Evolutionary conservation across 2,329 filamentous ascomycete species (phyloP).

Genomic region (Penicillium sp.): DNA sequence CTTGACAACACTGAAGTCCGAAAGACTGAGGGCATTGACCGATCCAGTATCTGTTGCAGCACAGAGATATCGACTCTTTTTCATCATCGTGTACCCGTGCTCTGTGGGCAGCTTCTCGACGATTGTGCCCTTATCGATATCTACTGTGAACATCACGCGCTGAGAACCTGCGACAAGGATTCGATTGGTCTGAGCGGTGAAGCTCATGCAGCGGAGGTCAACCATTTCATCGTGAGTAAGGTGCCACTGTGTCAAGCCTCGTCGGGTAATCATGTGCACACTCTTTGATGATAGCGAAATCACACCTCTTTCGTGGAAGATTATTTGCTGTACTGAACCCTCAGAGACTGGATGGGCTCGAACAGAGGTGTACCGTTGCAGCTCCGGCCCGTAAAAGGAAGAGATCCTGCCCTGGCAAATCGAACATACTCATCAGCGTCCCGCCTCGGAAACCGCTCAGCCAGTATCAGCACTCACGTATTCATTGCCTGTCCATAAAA

Average conservation of each 20-base stretch:
- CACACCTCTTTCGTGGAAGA: constrained; percentile 88
- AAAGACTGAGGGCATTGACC: constrained; percentile 81
- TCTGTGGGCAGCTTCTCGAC: constrained; percentile 70
- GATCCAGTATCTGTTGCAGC: constrained; percentile 79
- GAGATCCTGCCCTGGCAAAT: constrained; percentile 73
- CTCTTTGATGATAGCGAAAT: constrained; percentile 79
- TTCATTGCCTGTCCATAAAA: constrained; percentile 91
- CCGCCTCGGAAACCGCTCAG: not conserved
- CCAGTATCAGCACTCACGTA: constrained; percentile 58
- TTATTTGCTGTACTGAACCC: constrained; percentile 78
- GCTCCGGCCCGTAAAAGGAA: constrained; percentile 81
- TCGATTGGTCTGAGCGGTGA: constrained; percentile 80
- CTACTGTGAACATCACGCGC: constrained; percentile 75
- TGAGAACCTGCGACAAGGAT: constrained; percentile 87
- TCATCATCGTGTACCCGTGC: constrained; percentile 86
- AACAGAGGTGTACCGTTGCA: constrained; percentile 88
- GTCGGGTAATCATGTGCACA: constrained; percentile 82
- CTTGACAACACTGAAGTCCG: constrained; percentile 74
- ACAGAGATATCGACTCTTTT: constrained; percentile 81
- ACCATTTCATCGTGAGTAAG: constrained; percentile 75
- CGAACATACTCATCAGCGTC: constrained; percentile 17
- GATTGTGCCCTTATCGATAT: constrained; percentile 70
- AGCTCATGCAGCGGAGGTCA: constrained; percentile 91
- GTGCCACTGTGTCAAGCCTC: constrained; percentile 86
- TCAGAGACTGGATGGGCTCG: constrained; percentile 71